These are phyloP conservation scores for Pyrenophora tritici-repentis DNA, from an alignment of 2,329 filamentous ascomycete genomes.

Conservation along the genomic window DNA sequence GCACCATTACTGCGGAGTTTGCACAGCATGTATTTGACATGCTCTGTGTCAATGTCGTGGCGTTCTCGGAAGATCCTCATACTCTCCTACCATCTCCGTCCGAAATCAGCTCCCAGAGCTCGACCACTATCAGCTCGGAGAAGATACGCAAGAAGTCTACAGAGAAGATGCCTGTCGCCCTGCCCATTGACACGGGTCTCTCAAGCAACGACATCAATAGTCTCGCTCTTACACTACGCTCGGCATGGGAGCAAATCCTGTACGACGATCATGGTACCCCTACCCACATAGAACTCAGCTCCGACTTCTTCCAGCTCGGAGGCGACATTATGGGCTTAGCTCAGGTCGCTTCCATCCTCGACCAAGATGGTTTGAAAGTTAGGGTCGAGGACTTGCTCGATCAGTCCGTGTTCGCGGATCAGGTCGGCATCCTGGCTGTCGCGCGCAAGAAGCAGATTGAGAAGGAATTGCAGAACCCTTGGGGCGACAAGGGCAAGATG, in stretches of 20 bases:
- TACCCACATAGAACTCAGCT: constrained; percentile 25
- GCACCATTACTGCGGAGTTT: constrained; percentile 59
- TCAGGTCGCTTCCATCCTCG: constrained; percentile 38
- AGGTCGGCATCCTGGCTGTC: constrained; percentile 32
- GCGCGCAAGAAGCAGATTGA: constrained; percentile 36
- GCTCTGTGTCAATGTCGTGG: constrained; percentile 34
- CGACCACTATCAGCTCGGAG: constrained; percentile 30
- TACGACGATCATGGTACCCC: constrained; percentile 31
- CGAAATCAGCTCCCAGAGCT: constrained; percentile 31
- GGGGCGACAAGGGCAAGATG: constrained; percentile 36
- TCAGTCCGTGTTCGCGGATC: constrained; percentile 37
- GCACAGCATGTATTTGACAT: constrained; percentile 54
- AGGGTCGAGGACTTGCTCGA: constrained; percentile 42
- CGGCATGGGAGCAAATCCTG: constrained; percentile 40
- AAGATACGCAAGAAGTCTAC: constrained; percentile 29
- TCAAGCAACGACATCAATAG: constrained; percentile 28
- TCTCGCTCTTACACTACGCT: constrained; percentile 32
- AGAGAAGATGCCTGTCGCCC: constrained; percentile 29
- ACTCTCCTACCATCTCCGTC: constrained; percentile 34
- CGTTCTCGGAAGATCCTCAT: constrained; percentile 36
- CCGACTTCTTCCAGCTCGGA: constrained; percentile 43
- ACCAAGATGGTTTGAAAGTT: constrained; percentile 31
- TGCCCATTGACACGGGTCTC: constrained; percentile 36
- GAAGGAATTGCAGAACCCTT: constrained; percentile 32
- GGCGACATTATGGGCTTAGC: constrained; percentile 44